phyloP scores from a whole-genome alignment of 805 yeast species.

The Torulaspora quercuum region DNA sequence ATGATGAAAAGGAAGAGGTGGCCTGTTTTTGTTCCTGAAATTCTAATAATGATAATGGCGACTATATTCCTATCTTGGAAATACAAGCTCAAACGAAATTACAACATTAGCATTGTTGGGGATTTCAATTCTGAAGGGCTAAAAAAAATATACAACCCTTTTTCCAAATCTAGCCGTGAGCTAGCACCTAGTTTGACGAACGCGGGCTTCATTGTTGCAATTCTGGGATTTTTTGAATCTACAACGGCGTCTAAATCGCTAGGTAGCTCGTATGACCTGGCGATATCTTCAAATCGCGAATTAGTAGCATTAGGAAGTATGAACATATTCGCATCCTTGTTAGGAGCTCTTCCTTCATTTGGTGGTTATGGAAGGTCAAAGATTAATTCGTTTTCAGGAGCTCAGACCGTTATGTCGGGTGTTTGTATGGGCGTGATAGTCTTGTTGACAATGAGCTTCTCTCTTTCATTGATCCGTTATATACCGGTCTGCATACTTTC shows the following conservation, averaged over 20 bases:
- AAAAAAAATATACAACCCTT: conserved; percentile 52
- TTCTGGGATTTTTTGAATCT: conserved; percentile 87
- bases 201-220: conserved; percentile 74
- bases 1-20: conserved; percentile 37
- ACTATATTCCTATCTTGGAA: conserved; percentile 51
- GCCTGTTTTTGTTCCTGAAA: conserved; percentile 77
- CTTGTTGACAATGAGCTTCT: conserved; percentile 55
- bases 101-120: conserved; percentile 71
- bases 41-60: conserved; percentile 64
- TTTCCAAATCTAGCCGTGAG: conserved; percentile 44
- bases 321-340: conserved; percentile 55
- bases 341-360: conserved; percentile 81
- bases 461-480: conserved; percentile 62
- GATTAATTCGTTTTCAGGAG: conserved; percentile 84
- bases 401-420: conserved; percentile 80
- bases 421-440: conserved; percentile 76
- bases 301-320: conserved; percentile 82
- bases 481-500: conserved; percentile 79
- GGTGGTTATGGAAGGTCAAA: conserved; percentile 96
- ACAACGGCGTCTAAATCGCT: conserved; percentile 89
- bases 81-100: conserved; percentile 45
- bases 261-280: conserved; percentile 65
- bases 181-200: conserved; percentile 55
- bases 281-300: conserved; percentile 78
- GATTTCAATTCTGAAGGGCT: conserved; percentile 51